phyloP scores from a whole-genome alignment of 2,329 filamentous ascomycete species.

The Talaromyces marneffei region DNA sequence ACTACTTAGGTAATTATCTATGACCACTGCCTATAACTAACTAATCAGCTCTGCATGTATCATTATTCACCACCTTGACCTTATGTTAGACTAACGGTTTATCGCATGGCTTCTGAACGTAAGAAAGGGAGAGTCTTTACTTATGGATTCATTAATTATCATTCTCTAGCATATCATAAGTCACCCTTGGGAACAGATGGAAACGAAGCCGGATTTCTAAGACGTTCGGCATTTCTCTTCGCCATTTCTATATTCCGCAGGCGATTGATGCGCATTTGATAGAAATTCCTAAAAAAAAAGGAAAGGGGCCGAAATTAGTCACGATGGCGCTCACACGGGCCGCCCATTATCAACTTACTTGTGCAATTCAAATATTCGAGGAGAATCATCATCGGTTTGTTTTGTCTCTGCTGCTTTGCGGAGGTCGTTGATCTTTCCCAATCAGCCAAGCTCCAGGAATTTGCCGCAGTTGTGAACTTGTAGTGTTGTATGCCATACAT shows the following conservation, averaged over 20 bases:
- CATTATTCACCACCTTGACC: too few relatives aligned
- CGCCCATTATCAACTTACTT: conserved; percentile 49
- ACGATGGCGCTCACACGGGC: not conserved
- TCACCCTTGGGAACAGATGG: conserved; percentile 71
- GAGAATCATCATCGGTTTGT: conserved; percentile 54
- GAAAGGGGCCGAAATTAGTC: not conserved
- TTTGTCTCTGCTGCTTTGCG: conserved; percentile 35
- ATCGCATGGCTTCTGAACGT: not conserved
- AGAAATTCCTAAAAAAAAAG: conserved; percentile 61
- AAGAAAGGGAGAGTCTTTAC: not conserved
- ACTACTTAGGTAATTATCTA: too few relatives aligned
- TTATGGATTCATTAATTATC: not conserved
- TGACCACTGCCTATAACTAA: too few relatives aligned
- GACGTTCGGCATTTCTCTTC: conserved; percentile 71
- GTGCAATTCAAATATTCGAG: conserved; percentile 76
- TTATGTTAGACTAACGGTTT: too few relatives aligned
- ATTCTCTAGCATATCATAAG: conserved; percentile 14
- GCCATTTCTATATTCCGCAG: conserved; percentile 72
- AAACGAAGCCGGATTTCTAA: conserved; percentile 73
- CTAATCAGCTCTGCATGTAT: too few relatives aligned
- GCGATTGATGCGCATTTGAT: conserved; percentile 74
- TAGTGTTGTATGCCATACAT: not conserved
- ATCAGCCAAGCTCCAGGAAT: conserved; percentile 4
- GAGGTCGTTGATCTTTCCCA: conserved; percentile 30
- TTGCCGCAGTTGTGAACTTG: too few relatives aligned